A percentile compares a stretch with the other conserved stretches of the same genome.
These are phyloP conservation scores for Pythium myriotylum DNA, from an alignment of 352 stramenopile genomes.

Conservation along the genomic window DNA sequence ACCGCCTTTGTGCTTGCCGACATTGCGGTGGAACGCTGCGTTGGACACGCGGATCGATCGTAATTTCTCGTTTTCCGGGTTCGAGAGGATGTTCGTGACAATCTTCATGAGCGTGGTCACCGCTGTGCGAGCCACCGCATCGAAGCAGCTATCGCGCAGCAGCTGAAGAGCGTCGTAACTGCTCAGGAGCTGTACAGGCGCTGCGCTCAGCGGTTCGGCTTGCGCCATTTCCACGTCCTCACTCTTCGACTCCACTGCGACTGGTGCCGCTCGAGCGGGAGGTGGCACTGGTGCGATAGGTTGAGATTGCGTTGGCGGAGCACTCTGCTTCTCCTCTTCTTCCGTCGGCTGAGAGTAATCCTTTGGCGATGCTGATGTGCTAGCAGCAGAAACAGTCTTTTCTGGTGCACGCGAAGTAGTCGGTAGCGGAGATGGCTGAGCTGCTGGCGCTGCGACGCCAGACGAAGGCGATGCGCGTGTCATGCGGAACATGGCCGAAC, in stretches of 20 bases:
- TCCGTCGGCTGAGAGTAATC: conserved; percentile 25
- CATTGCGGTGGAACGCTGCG: conserved; percentile 65
- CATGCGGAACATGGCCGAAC: conserved; percentile 86
- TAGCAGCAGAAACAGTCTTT: conserved; percentile 1
- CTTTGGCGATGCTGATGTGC: neutral
- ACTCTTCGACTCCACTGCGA: neutral
- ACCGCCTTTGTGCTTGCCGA: conserved; percentile 67
- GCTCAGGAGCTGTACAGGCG: conserved; percentile 29
- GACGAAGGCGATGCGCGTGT: conserved; percentile 1
- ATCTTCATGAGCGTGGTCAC: conserved; percentile 86
- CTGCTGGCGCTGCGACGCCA: neutral
- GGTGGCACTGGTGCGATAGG: neutral
- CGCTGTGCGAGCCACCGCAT: conserved; percentile 60
- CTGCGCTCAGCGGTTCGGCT: neutral
- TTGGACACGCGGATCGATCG: conserved; percentile 84
- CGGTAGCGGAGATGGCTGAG: neutral
- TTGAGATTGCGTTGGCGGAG: neutral
- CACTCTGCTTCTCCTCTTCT: conserved; percentile 21
- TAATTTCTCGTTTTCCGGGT: conserved; percentile 82
- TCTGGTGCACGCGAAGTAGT: conserved; percentile 8
- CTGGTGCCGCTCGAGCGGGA: neutral
- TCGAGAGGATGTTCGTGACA: conserved; percentile 80
- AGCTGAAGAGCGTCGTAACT: conserved; percentile 70
- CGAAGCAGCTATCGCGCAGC: conserved; percentile 76
- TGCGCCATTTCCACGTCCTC: conserved; percentile 58